Evolutionary conservation across 371 early-diverging fungal species (phyloP), one percentile per base, ranked within the genome.

Genomic region (Umbelopsis sp.): DNA sequence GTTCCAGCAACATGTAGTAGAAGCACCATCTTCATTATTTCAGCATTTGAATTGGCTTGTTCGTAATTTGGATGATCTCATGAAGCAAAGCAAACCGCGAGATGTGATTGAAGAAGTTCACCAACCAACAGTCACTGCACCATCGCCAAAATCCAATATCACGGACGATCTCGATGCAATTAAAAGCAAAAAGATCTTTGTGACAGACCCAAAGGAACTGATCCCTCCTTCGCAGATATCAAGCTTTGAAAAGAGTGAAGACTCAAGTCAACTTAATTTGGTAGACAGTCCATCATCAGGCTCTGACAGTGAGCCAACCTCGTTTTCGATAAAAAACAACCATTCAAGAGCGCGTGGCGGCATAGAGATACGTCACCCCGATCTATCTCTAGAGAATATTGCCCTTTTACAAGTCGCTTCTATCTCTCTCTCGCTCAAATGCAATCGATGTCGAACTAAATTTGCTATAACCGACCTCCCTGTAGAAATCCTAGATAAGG

Each of bases 21-120:
- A 57, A 69, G 22, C 1, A 70, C 66, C 14, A 72, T 67, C 53
- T 50, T 67, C 44, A 68, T 25, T 29, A 70, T 48, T 12, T 70
- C 68, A 22, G 57, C 74, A 14, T 71, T 45, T 8, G 72, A 72
- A 12, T 71, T 74, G 57, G 74, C 70, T 29, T 53, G 70, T 41
- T 38, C 65, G 65, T n/a, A 50, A 65, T 46, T 76, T 67, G 70
- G 70, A 69, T 12, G 67, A 63, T 1, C 57, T 67, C 41, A 74
- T 35, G 66, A 74, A 74, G 3, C 57, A 57, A 3, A 38, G 32
- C 18, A 76, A 68, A 35, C 35, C 57, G 1, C 29, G 57, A 35
- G 35, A 35, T 10, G 18, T 4, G 1, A 74, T 3, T 44, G 22
- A 64, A 16, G 71, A 20, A 4, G 65, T 18, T 24, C 37, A 35